Evolutionary conservation across 2,329 filamentous ascomycete genomes (phyloP).

Genomic region (Beauveria bassiana): DNA sequence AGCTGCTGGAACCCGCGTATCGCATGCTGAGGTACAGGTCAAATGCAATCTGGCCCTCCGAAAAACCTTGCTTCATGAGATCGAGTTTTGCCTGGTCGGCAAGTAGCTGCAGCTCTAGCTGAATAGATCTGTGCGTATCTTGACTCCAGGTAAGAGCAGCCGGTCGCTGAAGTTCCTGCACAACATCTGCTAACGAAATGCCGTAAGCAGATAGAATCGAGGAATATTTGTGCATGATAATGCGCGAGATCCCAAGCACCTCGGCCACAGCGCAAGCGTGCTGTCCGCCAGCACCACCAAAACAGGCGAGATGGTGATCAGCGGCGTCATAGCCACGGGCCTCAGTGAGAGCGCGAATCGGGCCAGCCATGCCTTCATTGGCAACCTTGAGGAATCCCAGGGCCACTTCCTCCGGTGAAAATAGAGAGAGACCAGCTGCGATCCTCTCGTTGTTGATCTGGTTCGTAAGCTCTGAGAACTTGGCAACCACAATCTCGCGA

Average conservation of each 20-base stretch:
- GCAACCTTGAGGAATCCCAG: constrained; percentile 30
- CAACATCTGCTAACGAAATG: constrained; percentile 37
- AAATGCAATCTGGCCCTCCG: constrained; percentile 30
- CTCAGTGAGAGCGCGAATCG: constrained; percentile 28
- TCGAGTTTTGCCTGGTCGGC: constrained; percentile 17
- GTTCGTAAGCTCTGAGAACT: constrained; percentile 33
- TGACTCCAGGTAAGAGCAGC: constrained; percentile 23
- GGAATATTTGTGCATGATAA: constrained; percentile 37
- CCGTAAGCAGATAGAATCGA: constrained; percentile 39
- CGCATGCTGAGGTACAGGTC: constrained; percentile 35
- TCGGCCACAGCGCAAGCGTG: constrained; percentile 36
- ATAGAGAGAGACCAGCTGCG: constrained; percentile 19
- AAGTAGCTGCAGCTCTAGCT: constrained; percentile 17
- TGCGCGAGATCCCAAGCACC: constrained; percentile 33
- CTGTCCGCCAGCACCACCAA: constrained; percentile 34
- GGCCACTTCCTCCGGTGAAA: constrained; percentile 29
- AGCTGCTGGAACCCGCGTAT: constrained; percentile 35
- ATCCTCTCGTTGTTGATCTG: constrained; percentile 32
- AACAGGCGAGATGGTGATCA: constrained; percentile 28
- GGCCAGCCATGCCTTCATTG: constrained; percentile 28
- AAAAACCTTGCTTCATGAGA: constrained; percentile 23
- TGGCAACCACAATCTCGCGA: constrained; percentile 29
- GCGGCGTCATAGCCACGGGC: constrained; percentile 28
- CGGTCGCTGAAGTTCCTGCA: constrained; percentile 33
- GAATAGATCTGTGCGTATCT: constrained; percentile 16